A percentile compares a stretch with the other conserved stretches of the same genome.
phyloP scores from a whole-genome alignment of 257 asterid genomes.

The Buddleja alternifolia region DNA sequence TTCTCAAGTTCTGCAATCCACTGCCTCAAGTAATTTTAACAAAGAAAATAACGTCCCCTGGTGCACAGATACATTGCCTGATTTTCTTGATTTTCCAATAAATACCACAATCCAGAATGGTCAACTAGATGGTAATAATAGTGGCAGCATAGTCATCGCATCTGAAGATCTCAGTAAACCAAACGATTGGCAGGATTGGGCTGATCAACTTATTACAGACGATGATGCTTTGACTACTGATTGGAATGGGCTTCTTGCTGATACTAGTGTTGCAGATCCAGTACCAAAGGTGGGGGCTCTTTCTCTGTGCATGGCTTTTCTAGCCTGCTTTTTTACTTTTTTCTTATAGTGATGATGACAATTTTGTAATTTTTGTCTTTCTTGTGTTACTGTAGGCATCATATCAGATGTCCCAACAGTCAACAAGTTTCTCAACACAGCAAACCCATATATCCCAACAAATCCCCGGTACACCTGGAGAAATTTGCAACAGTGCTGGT shows the following conservation, averaged over 20 bases:
- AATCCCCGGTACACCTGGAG: conserved; percentile 53
- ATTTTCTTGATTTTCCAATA: conserved; percentile 58
- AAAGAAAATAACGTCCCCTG: conserved; percentile 53
- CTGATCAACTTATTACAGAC: conserved; percentile 64
- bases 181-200: conserved; percentile 78
- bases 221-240: conserved; percentile 57
- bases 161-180: conserved; percentile 54
- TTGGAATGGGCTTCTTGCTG: conserved; percentile 66
- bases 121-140: conserved; percentile 46
- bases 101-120: conserved; percentile 44
- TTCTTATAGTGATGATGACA: conserved; percentile 2
- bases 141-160: conserved; percentile 35
- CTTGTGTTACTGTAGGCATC: conserved; percentile 36
- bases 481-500: conserved; percentile 45
- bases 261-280: conserved; percentile 46
- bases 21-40: conserved; percentile 49
- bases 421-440: conserved; percentile 43
- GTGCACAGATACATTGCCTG: conserved; percentile 66
- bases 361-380: background rate
- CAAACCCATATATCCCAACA: conserved; percentile 54
- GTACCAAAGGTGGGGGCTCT: conserved; percentile 45
- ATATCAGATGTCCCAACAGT: conserved; percentile 43
- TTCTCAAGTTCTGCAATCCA: conserved; percentile 52
- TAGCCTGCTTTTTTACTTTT: conserved; percentile 5
- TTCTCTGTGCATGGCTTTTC: conserved; percentile 22